Percentiles rank a stretch among this genome's conserved stretches.
Conservation (phyloP, 192 early-diverging fungal genomes). For the Coemansia sp. region DNA sequence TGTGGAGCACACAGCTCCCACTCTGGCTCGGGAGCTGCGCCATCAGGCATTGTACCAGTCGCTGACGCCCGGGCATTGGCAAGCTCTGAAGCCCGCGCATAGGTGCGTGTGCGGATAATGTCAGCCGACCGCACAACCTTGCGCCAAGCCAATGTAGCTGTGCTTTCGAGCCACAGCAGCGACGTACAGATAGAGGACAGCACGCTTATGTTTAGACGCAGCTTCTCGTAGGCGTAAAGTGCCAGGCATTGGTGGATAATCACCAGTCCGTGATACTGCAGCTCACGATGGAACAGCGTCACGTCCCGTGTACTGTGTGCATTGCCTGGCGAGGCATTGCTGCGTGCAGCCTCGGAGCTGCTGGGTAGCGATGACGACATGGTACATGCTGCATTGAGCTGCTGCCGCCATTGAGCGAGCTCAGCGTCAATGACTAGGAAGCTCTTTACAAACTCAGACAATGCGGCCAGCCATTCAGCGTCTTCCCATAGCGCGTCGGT, state of each 20-base stretch:
- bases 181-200: slow-evolving; percentile 48
- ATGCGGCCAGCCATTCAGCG: slow-evolving; percentile 41
- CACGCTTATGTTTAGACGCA: slow-evolving; percentile 40
- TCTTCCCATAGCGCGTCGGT: slow-evolving; percentile 44
- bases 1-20: slow-evolving; percentile 57
- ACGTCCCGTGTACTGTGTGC: slow-evolving; percentile 50
- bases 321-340: neutral
- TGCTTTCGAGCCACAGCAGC: slow-evolving; percentile 53
- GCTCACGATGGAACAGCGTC: slow-evolving; percentile 52
- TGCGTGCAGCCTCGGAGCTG: slow-evolving; percentile 14
- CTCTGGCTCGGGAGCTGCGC: slow-evolving; percentile 51
- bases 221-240: slow-evolving; percentile 51
- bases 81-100: slow-evolving; percentile 44
- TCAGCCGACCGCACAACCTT: slow-evolving; percentile 50
- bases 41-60: slow-evolving; percentile 50
- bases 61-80: slow-evolving; percentile 36
- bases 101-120: slow-evolving; percentile 29
- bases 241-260: slow-evolving; percentile 55
- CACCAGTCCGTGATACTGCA: slow-evolving; percentile 52
- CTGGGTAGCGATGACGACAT: slow-evolving; percentile 26
- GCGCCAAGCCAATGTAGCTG: slow-evolving; percentile 51
- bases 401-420: slow-evolving; percentile 54
- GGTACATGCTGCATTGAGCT: slow-evolving; percentile 45
- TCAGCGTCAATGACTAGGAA: slow-evolving; percentile 54
- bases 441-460: slow-evolving; percentile 47